Base-by-base conservation (phyloP, 768 basidiomycete genomes). In the Pisolithus marmoratus region DNA sequence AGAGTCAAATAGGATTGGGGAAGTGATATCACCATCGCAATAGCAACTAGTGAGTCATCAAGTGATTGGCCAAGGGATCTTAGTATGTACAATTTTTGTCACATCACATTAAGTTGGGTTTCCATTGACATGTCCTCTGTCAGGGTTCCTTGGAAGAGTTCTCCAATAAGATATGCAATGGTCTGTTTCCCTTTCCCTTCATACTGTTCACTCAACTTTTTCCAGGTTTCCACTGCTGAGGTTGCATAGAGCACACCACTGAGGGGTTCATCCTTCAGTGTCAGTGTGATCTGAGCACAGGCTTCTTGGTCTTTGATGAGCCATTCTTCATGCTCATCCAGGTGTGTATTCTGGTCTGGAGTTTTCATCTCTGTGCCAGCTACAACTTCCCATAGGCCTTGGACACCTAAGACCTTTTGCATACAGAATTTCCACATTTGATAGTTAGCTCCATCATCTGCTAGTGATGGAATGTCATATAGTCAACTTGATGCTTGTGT, bases 131-230 rank as follows among this genome's bases (percentile, higher is more conserved):
- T n/a, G 1, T 58, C 50, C 23, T 63, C 54, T 15, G 58, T 55
- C 26, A 64, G 56, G 2, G 54, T 66, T 23, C 52, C 44, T 1
- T 47, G 49, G 53, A 63, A 64, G 17, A 63, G 54, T 44, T 64
- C 56, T 24, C 58, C 49, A 20, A 63, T 60, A 5, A 62, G 54
- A 44, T 60, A 60, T 3, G 60, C 62, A 15, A 58, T 53, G 17
- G 54, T 59, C 23, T 62, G 60, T 23, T 60, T 50, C 5, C 57
- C 58, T 51, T 56, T 59, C 1, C 64, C 61, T 48, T 66, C 53
- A 49, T 63, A 65, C 2, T 43, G 45, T 27, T 48, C 36, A 22
- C 34, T 24, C 1, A 63, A 51, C 50, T 60, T 59, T 3, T 52
- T 55, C 62, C 61, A 63, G n/a, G 43, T 52, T 22, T 58, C 58